Percentiles rank a stretch among this genome's conserved stretches.
phyloP scores from a whole-genome alignment of 2,329 filamentous ascomycete species.

The Elsinoe ampelina region DNA sequence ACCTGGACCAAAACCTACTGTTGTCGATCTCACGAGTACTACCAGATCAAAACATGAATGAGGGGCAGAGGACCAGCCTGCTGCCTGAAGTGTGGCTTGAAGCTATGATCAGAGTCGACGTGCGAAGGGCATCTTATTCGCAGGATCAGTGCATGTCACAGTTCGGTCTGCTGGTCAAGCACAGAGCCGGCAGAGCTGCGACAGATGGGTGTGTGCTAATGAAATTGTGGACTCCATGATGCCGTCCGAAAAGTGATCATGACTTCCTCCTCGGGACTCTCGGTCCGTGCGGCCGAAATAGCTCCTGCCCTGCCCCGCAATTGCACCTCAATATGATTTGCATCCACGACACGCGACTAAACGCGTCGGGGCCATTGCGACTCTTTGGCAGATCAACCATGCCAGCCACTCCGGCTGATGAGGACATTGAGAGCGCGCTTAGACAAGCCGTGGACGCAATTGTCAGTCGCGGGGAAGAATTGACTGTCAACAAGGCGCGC shows the following conservation, averaged over 20 bases:
- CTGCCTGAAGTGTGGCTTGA: background rate
- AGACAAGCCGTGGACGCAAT: constrained; percentile 33
- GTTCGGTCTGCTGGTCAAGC: too few relatives aligned
- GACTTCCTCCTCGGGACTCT: background rate
- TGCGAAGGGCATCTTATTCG: too few relatives aligned
- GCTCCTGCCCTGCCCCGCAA: constrained; percentile 2
- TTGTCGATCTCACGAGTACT: too few relatives aligned
- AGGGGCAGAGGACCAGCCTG: background rate
- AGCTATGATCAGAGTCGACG: too few relatives aligned
- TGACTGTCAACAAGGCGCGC: constrained; percentile 51
- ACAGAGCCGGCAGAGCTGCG: too few relatives aligned
- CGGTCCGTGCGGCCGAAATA: background rate
- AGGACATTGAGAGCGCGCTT: constrained; percentile 32
- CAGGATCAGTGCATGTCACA: too few relatives aligned
- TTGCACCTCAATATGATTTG: background rate
- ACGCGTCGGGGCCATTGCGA: background rate
- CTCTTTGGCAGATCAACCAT: background rate
- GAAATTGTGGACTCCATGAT: too few relatives aligned
- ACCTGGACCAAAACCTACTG: background rate
- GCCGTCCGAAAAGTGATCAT: too few relatives aligned
- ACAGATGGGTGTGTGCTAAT: too few relatives aligned
- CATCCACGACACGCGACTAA: background rate
- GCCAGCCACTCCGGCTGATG: constrained; percentile 26
- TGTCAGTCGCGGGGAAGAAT: constrained; percentile 37
- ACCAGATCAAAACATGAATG: background rate